Evolutionary conservation across 164 flowering plant species (phyloP).

Genomic region (Sedum album): DNA sequence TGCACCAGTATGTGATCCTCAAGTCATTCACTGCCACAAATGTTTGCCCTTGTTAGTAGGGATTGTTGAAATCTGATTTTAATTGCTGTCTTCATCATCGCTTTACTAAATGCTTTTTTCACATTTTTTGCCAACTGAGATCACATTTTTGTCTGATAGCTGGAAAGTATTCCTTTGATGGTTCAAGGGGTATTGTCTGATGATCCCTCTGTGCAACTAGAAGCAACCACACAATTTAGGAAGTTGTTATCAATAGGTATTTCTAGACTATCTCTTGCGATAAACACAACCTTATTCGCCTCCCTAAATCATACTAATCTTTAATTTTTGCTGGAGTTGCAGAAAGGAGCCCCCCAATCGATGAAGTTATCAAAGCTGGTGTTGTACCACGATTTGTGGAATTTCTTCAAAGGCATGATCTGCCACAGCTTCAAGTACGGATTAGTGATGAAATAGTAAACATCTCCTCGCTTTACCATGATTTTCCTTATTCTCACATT

Average conservation of each 20-base stretch:
- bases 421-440: slow-evolving; percentile 68
- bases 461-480: not conserved
- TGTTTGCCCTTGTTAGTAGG: not conserved
- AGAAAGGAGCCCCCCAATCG: slow-evolving; percentile 88
- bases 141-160: slow-evolving; percentile 25
- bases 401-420: slow-evolving; percentile 55
- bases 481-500: not conserved
- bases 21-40: not conserved
- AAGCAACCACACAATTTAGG: slow-evolving; percentile 71
- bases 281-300: not conserved
- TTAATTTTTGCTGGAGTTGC: slow-evolving; percentile 11
- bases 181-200: slow-evolving; percentile 68
- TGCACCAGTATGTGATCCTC: not conserved
- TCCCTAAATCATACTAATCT: slow-evolving; percentile 5
- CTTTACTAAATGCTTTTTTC: not conserved
- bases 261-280: not conserved
- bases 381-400: slow-evolving; percentile 78
- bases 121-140: not conserved
- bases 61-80: not conserved
- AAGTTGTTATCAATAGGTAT: slow-evolving; percentile 74
- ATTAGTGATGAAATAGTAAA: not conserved
- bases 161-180: slow-evolving; percentile 64
- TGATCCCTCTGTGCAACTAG: slow-evolving; percentile 44
- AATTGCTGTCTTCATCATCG: not conserved
- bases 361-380: slow-evolving; percentile 71